phyloP scores from a whole-genome alignment of 164 flowering plant species.

The Vitis amurensis region DNA sequence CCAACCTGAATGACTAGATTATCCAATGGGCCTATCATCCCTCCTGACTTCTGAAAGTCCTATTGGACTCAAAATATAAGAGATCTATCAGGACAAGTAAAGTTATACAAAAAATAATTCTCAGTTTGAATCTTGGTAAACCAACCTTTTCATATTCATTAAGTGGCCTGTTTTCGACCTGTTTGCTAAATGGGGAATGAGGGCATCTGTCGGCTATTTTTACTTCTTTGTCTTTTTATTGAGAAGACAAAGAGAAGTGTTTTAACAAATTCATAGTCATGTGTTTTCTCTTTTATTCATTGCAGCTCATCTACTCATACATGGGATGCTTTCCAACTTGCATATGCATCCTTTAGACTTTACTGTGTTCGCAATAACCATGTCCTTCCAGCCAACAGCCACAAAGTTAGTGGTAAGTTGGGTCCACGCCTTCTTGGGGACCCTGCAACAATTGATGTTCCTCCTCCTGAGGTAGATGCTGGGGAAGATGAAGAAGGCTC shows the following conservation, averaged over 20 bases:
- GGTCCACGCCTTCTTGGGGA: slow-evolving; percentile 86
- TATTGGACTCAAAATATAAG: no score
- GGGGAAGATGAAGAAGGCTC: slow-evolving; percentile 67
- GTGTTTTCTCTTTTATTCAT: slow-evolving; percentile 2
- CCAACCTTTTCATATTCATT: no score
- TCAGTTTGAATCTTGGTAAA: no score
- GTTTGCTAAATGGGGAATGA: no score
- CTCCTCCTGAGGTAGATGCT: slow-evolving; percentile 50
- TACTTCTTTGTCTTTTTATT: no score
- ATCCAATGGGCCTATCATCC: no score
- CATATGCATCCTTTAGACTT: slow-evolving; percentile 81
- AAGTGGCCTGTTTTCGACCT: no score
- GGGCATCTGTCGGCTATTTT: no score
- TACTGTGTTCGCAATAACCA: slow-evolving; percentile 62
- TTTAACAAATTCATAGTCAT: not conserved
- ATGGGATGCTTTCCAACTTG: slow-evolving; percentile 98
- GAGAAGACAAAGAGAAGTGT: not conserved
- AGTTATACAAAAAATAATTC: no score
- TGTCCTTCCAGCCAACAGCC: slow-evolving; percentile 36
- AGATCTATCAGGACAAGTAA: no score
- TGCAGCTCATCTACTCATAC: slow-evolving; percentile 84
- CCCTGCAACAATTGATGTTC: slow-evolving; percentile 63
- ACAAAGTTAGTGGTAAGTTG: slow-evolving; percentile 37
- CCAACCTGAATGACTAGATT: no score
- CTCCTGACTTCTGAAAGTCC: no score